Evolutionary conservation across 495 filamentous ascomycete genomes (phyloP), one percentile per base, ranked within the genome.

Genomic region (Aspergillus cristatus): DNA sequence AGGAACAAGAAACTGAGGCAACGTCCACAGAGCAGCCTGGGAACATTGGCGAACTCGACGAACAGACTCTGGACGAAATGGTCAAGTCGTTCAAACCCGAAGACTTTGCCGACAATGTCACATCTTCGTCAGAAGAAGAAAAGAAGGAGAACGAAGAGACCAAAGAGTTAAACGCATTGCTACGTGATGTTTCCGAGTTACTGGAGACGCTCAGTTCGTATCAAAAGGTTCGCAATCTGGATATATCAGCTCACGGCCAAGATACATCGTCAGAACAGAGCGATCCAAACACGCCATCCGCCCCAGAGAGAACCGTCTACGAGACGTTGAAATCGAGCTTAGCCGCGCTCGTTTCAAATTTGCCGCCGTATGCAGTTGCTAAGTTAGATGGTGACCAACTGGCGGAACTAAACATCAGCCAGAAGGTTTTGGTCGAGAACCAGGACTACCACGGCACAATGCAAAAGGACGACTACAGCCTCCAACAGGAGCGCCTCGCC

Each of bases 291-390:
- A 59, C 55, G 4, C 79, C 79, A 26, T 74, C 75, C 11, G 56
- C 65, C 18, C 76, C 81, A 32, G 89, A 96, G 51, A 67, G 72
- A 45, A 65, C 68, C 28, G 76, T 82, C 1, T 94, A 94, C 57
- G 72, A 88, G 36, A 71, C 78, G 2, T 62, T 94, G 30, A 86
- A 80, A 45, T 70, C 79, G 4, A 82, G 86, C 48, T 63, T 96
- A 17, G 55, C 72, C 3, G 58, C 84, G 16, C 73, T 94, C 41
- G 75, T 96, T 42, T 67, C 77, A 24, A 79, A 67, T 20, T 59
- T 96, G 32, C 89, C 89, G 11, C 89, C 89, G 7, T 88, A 86
- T 54, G 82, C 84, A 7, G 79, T 96, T 33, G 76, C 89, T 5
- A 90, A 89, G 46, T 63, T 94, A 32, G 76, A 94, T 52, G 83